Percentiles rank a stretch among this genome's conserved stretches.
phyloP scores from a whole-genome alignment of 805 yeast genomes.

The Cyberlindnera maritima region DNA sequence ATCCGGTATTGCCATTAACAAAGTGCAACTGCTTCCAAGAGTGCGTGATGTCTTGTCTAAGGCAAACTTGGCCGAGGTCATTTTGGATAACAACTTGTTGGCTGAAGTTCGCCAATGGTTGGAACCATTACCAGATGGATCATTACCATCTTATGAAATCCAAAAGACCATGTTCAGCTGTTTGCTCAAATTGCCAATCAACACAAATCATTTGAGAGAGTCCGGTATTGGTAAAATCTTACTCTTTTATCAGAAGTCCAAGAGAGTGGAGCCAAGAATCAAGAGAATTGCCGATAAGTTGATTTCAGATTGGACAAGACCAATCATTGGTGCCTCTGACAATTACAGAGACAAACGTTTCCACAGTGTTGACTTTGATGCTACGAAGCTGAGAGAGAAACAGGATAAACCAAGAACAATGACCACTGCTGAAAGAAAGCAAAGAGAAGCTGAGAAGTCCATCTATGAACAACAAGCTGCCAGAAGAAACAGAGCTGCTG shows the following conservation, averaged over 20 bases:
- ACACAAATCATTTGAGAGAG: conserved; percentile 92
- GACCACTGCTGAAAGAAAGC: conserved; percentile 6
- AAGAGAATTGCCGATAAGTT: conserved; percentile 87
- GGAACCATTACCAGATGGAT: conserved; percentile 97
- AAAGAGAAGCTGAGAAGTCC: conserved; percentile 43
- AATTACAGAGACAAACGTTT: conserved; percentile 87
- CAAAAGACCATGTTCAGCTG: conserved; percentile 83
- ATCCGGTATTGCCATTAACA: conserved; percentile 52
- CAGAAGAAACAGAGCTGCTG: conserved; percentile 91
- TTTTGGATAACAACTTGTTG: conserved; percentile 86
- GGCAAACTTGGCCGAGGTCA: conserved; percentile 85
- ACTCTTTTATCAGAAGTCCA: conserved; percentile 88
- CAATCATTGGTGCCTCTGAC: conserved; percentile 93
- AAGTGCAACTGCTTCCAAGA: conserved; percentile 74
- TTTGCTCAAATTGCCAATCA: conserved; percentile 77
- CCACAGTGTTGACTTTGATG: conserved; percentile 65
- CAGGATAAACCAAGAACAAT: conserved; percentile 11
- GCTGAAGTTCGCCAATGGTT: conserved; percentile 96
- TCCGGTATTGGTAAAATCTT: conserved; percentile 92
- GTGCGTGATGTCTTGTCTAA: conserved; percentile 75
- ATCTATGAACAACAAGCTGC: conserved; percentile 88
- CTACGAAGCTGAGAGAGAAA: conserved; percentile 23
- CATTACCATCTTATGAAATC: conserved; percentile 95
- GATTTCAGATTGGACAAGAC: conserved; percentile 98
- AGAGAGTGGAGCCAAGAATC: conserved; percentile 81